phyloP scores from a whole-genome alignment of 148 eudicot species.

The Cornus kousa region DNA sequence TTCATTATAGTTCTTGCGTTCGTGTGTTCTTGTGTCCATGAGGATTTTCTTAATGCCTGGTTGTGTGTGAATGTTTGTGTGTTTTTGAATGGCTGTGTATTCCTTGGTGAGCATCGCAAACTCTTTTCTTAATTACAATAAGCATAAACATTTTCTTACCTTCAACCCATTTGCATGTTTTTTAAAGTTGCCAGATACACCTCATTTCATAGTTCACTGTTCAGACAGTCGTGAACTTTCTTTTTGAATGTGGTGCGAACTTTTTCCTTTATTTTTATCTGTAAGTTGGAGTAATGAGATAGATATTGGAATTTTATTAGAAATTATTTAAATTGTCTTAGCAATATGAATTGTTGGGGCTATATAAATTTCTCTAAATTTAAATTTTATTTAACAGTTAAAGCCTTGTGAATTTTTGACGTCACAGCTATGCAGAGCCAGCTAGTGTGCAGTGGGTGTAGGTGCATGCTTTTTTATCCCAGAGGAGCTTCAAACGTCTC shows the following conservation, averaged over 20 bases:
- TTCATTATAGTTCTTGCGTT: too few relatives aligned
- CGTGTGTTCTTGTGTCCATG: too few relatives aligned
- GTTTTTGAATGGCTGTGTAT: neutral
- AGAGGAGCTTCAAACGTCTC: conserved; percentile 86
- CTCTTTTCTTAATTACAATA: neutral
- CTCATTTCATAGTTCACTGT: neutral
- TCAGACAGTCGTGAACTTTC: neutral
- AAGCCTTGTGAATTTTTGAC: neutral
- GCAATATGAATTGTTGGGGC: neutral
- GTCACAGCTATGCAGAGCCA: conserved; percentile 81
- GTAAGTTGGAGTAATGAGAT: neutral
- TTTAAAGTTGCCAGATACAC: neutral
- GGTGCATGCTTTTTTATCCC: conserved; percentile 75
- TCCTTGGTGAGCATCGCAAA: neutral
- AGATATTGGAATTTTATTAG: too few relatives aligned
- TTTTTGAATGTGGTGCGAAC: neutral
- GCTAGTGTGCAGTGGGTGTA: conserved; percentile 83
- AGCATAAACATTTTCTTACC: too few relatives aligned
- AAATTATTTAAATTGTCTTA: neutral
- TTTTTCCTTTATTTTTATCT: too few relatives aligned
- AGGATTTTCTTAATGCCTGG: neutral
- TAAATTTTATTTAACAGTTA: neutral
- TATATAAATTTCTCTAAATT: neutral
- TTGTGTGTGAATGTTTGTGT: too few relatives aligned
- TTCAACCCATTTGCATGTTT: neutral